Evolutionary conservation across 1,284 basidiomycete genomes (phyloP), one percentile per base, ranked within the genome.

Genomic region (Erythrobasidium hasegawianum): DNA sequence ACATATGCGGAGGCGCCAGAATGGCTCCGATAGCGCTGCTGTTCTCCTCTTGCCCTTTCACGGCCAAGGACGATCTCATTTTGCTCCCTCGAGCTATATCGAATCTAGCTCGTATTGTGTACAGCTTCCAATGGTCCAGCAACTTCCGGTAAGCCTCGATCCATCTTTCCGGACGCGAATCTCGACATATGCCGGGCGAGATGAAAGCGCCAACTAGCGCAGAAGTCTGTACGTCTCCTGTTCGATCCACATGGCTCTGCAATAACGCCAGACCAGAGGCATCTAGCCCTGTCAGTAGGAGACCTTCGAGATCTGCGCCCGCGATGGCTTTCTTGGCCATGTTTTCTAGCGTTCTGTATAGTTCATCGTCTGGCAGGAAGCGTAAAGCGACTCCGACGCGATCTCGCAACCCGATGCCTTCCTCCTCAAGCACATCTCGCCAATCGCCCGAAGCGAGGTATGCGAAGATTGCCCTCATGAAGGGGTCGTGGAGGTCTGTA

Each of bases 181-280:
- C 72, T 7, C 59, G 64, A 7, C 78, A 70, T 10, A 72, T 64
- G 2, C 72, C 70, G 1, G 75, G 73, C 1, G 73, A 75, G 57
- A 79, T 75, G 62, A 78, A 75, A 4, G 78, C 72, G 8, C 84
- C 83, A 18, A 94, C 78, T 45, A 94, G 81, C 0, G 92, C 87
- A 0, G 85, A 89, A 0, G 88, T 90, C 76, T 97, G 93, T 1
- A 94, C 81, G 75, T 97, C 93, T 1, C 88, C 87, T 0, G 88
- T 88, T 56, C 83, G 81, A 75, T 94, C 88, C 45, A 95, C 82
- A 74, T 90, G 90, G 1, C 81, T 80, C 72, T 90, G 87, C 5
- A 95, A 77, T 2, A 95, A 81, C 33, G 86, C 83, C 72, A 93
- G 80, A 1, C 88, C 88, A 0, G 81, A 76, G 2, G 87, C 86